These are phyloP conservation scores for Bretschneidera sinensis DNA, from an alignment of 345 rosid species.

Conservation along the genomic window DNA sequence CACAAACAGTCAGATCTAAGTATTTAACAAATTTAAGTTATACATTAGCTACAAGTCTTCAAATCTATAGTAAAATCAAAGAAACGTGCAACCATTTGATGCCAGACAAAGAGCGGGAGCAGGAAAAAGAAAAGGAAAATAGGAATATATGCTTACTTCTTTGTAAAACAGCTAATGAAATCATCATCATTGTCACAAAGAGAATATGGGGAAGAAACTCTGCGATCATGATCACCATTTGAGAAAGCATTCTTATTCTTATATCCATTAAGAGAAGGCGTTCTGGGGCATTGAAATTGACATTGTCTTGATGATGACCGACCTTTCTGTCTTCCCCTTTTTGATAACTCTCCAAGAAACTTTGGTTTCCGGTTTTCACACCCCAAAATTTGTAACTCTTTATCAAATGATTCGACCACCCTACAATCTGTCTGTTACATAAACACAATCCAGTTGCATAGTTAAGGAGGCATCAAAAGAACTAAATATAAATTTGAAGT, in stretches of 20 bases:
- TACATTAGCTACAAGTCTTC: neutral
- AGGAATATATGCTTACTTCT: constrained; percentile 30
- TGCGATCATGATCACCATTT: constrained; percentile 20
- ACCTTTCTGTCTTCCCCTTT: constrained; percentile 18
- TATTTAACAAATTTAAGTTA: too few species aligned
- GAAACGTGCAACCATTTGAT: too few species aligned
- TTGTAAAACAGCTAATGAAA: constrained; percentile 9
- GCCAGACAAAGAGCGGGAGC: too few species aligned
- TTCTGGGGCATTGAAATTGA: constrained; percentile 21
- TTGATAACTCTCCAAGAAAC: constrained; percentile 22
- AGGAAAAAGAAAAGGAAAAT: neutral
- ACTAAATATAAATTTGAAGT: constrained; percentile 7
- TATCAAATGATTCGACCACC: constrained; percentile 28
- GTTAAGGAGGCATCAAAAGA: constrained; percentile 10
- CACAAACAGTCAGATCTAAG: too few species aligned
- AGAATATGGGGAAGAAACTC: constrained; percentile 24
- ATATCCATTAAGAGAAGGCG: constrained; percentile 21
- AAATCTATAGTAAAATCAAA: neutral
- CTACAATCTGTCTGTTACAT: constrained; percentile 42
- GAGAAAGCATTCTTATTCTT: constrained; percentile 18
- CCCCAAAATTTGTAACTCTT: constrained; percentile 32
- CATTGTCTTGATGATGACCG: constrained; percentile 31
- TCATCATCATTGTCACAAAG: constrained; percentile 21
- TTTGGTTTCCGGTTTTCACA: constrained; percentile 27
- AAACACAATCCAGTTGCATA: constrained; percentile 13